Evolutionary conservation across 1,284 basidiomycete species (phyloP).

Genomic region (Apiotrichum sp.): DNA sequence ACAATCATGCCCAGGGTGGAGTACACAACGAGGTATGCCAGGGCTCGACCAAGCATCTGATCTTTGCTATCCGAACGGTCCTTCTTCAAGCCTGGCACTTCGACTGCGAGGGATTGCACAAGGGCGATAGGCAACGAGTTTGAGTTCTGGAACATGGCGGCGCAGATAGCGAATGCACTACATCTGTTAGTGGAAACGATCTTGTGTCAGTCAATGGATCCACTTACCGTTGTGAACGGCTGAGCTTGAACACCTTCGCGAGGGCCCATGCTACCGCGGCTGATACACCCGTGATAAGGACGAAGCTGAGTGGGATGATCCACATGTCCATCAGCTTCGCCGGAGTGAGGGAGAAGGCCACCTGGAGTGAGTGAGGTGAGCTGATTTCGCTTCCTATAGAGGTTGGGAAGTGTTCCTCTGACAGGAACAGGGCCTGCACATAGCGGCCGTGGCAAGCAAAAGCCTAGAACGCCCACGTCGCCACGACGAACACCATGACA

Average conservation of each 20-base stretch:
- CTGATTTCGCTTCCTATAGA: too few species aligned
- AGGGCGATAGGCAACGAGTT: slow-evolving; percentile 90
- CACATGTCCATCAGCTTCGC: slow-evolving; percentile 80
- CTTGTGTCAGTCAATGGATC: too few species aligned
- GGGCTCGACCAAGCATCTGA: slow-evolving; percentile 82
- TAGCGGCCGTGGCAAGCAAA: too few species aligned
- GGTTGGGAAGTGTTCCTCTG: too few species aligned
- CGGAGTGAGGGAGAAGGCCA: slow-evolving; percentile 49
- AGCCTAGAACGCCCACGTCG: too few species aligned
- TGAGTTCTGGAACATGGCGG: slow-evolving; percentile 53
- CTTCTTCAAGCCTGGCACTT: slow-evolving; percentile 79
- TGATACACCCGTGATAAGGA: slow-evolving; percentile 62
- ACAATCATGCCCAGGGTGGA: slow-evolving; percentile 91
- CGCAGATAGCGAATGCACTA: slow-evolving; percentile 77
- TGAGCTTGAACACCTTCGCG: slow-evolving; percentile 44
- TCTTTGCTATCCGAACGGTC: slow-evolving; percentile 70
- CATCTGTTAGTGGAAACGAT: neutral
- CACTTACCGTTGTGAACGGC: slow-evolving; percentile 45
- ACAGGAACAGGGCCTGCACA: too few species aligned
- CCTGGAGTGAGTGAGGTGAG: slow-evolving; percentile 16
- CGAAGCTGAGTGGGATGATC: slow-evolving; percentile 78
- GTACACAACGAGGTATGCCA: slow-evolving; percentile 88
- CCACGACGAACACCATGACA: too few species aligned
- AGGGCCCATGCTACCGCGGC: slow-evolving; percentile 46
- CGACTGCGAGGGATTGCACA: slow-evolving; percentile 73